Percentiles rank a stretch among this genome's conserved stretches.
Evolutionary conservation across 768 basidiomycete genomes (phyloP).

Genomic region (Rhodotorula sphaerocarpa): DNA sequence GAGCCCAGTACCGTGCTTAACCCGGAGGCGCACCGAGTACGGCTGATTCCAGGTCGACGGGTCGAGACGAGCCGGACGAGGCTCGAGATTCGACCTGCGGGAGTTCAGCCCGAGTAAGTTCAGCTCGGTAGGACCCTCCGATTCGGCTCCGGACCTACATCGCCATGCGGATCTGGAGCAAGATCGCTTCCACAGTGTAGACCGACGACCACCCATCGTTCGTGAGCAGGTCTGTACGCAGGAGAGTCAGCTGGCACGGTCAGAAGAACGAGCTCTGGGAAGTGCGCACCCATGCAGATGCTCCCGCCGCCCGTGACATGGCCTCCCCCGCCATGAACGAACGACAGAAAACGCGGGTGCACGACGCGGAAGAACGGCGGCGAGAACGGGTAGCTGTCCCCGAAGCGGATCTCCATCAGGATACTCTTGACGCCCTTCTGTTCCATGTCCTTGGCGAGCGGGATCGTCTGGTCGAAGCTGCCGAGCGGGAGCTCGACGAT

Average conservation of each 20-base stretch:
- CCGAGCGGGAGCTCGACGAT: slow-evolving; percentile 54
- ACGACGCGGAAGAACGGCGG: slow-evolving; percentile 72
- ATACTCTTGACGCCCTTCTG: slow-evolving; percentile 55
- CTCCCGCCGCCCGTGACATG: slow-evolving; percentile 51
- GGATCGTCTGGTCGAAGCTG: slow-evolving; percentile 57
- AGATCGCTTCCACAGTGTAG: slow-evolving; percentile 28
- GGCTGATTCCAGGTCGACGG: slow-evolving; percentile 45
- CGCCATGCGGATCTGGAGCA: slow-evolving; percentile 62
- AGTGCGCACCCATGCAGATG: slow-evolving; percentile 55
- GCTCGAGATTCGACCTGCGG: slow-evolving; percentile 53
- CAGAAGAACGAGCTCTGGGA: slow-evolving; percentile 50
- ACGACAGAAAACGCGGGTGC: slow-evolving; percentile 63
- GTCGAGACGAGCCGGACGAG: slow-evolving; percentile 56
- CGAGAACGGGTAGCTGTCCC: slow-evolving; percentile 53
- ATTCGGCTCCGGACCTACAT: slow-evolving; percentile 40
- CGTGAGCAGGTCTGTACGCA: slow-evolving; percentile 52
- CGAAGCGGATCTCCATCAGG: slow-evolving; percentile 61
- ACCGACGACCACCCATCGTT: slow-evolving; percentile 51
- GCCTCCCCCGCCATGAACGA: slow-evolving; percentile 60
- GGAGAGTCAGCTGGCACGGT: neutral
- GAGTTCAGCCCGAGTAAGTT: neutral
- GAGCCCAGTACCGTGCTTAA: neutral
- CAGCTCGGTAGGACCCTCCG: too few species aligned
- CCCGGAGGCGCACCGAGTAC: slow-evolving; percentile 3
- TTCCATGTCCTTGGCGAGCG: slow-evolving; percentile 57